Evolutionary conservation across 2,329 filamentous ascomycete species (phyloP), one percentile per base, ranked within the genome.

Genomic region (Venturia aucupariae): DNA sequence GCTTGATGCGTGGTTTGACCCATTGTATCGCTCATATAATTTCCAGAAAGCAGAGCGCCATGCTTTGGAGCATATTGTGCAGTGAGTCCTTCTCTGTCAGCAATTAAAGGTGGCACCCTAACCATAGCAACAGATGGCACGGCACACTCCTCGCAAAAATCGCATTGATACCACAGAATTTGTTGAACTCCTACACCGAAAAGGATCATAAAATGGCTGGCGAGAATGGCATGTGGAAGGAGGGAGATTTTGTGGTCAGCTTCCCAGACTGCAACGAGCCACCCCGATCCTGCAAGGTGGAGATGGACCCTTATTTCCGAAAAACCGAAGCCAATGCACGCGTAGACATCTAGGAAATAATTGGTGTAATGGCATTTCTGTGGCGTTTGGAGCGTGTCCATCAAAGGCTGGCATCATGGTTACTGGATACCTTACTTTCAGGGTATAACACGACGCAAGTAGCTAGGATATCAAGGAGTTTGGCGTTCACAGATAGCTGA

Each of bases 41-140:
- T 99, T 99, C 72, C 90, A 95, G 72, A 97, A 95, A 75, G 92
- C 91, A 0, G 94, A 99, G 76, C 85, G 82, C 30, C 93, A 99
- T 79, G 92, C 93, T 61, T 77, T 99, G 79, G 94, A 81, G 69
- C 80, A 82, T 67, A 78, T 82, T 60, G 79, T 82, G 66, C 79
- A 82, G 75, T 78, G 68, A 55, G 76, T 75, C 38, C n/a, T 27
- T 42, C 7, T 59, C 24, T 19, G 17, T 51, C 60, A 6, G 57
- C 32, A 60, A n/a, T 24, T 63, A 42, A 38, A 24, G 10, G 8
- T 35, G 5, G 42, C 61, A 60, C 42, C 38, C 61, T 62, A 65
- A 57, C 39, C 64, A 39, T 15, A 67, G 92, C 89, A 90, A 93
- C 61, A 93, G 96, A 80, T 99, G 94, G 95, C 94, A 99, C 73